phyloP scores from a whole-genome alignment of 2,329 filamentous ascomycete species.

The Colletotrichum tamarilloi region DNA sequence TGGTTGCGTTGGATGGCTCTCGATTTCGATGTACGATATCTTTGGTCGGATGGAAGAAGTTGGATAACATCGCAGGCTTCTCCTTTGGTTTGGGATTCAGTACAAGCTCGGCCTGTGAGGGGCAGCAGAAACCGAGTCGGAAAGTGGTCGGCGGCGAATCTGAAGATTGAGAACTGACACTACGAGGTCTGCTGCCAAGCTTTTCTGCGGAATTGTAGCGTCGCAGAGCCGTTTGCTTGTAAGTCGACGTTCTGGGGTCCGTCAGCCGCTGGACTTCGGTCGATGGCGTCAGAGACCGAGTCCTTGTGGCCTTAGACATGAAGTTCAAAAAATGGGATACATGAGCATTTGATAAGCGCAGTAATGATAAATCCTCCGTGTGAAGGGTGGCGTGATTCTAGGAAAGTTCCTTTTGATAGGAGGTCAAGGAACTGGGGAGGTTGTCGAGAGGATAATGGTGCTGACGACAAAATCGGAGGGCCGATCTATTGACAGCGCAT shows the following conservation, averaged over 20 bases:
- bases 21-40: background rate
- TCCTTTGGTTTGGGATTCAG: background rate
- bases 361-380: background rate
- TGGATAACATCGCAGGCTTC: slow-evolving; percentile 27
- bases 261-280: slow-evolving; percentile 26
- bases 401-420: background rate
- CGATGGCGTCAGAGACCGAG: slow-evolving; percentile 26
- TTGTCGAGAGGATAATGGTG: background rate
- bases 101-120: slow-evolving; percentile 1
- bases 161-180: background rate
- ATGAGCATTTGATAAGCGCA: background rate
- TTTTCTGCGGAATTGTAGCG: slow-evolving; percentile 26
- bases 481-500: background rate
- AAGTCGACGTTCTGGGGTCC: slow-evolving; percentile 15
- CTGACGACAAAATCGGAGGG: background rate
- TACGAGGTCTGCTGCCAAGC: background rate
- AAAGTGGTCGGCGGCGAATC: background rate
- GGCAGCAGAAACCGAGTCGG: background rate
- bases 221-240: slow-evolving; percentile 6
- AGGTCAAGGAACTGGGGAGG: background rate
- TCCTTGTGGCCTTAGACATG: slow-evolving; percentile 13
- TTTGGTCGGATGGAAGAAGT: slow-evolving; percentile 30
- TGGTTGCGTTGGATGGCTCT: background rate
- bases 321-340: background rate
- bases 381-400: background rate